Base-by-base conservation (phyloP, 306 rosid genomes). In the Inga oerstediana region DNA sequence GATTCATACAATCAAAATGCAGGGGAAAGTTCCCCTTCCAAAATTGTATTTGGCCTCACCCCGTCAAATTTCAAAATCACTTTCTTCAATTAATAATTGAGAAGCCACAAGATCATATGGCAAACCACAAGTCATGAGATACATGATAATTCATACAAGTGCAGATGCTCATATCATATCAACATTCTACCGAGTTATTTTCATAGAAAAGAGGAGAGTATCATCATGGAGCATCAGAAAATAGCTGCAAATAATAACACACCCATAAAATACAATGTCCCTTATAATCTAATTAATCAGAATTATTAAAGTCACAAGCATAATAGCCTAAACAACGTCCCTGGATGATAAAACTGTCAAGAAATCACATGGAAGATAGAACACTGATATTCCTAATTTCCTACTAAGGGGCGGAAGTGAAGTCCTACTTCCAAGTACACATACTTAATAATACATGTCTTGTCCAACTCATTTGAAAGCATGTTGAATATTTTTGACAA, bases 1-100 rank as follows among this genome's bases (percentile, higher is more conserved):
- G 12, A 77, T 73, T 73, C 78, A 68, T 76, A n/a, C n/a, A 86
- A 76, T 46, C 77, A 83, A 76, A 61, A 48, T 39, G 52, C 37
- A 30, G 68, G 49, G 48, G 59, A 72, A 49, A 64, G 45, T 79
- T 27, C 39, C 65, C 12, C 74, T 51, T 45, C 59, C 22, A 79
- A 82, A 81, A 82, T 70, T 22, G 19, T 46, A 14, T 68, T 45
- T 27, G 73, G 73, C 59, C 76, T 32, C 39, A 9, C 74, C 88
- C 88, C 82, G 46, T 39, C 10, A 75, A 39, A 39, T 9, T 65
- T 22, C n/a, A 51, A 45, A 52, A 74, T n/a, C 32, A 62, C 32
- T 15, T 46, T 62, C 35, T 32, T 46, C 22, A 48, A 54, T 7
- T 13, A 74, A 48, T 37, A 58, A 30, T 43, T 72, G 24, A 37